These are phyloP conservation scores for Cucurbita moschata DNA, from an alignment of 306 rosid species.

Conservation along the genomic window DNA sequence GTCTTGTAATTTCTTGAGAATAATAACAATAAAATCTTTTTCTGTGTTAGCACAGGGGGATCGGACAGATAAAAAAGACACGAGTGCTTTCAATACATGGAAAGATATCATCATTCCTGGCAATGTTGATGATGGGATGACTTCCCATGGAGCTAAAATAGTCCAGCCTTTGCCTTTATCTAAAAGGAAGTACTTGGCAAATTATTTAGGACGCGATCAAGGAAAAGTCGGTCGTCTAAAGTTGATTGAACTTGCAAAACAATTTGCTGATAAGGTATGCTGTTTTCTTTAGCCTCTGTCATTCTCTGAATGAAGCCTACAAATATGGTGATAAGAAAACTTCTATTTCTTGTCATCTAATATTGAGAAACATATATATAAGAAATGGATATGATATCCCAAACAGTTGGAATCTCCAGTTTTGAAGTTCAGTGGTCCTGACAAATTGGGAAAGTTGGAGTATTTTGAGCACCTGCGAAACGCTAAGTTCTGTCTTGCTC, in stretches of 20 bases:
- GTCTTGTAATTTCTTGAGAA: background rate
- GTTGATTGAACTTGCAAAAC: conserved; percentile 68
- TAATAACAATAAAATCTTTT: background rate
- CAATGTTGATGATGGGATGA: conserved; percentile 71
- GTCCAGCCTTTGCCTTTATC: conserved; percentile 69
- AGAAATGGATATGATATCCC: conserved; percentile 24
- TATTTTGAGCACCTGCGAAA: conserved; percentile 78
- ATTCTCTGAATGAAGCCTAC: background rate
- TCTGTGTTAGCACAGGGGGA: conserved; percentile 55
- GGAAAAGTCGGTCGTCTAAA: conserved; percentile 81
- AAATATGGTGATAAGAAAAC: background rate
- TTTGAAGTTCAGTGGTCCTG: conserved; percentile 73
- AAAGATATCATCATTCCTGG: conserved; percentile 98
- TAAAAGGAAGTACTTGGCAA: conserved; percentile 72
- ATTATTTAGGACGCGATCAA: conserved; percentile 92
- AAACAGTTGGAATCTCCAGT: conserved; percentile 95
- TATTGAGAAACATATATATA: conserved; percentile 8
- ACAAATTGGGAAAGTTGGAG: conserved; percentile 60
- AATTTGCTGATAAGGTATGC: conserved; percentile 71
- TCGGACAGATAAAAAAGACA: conserved; percentile 86
- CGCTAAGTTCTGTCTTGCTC: conserved; percentile 90
- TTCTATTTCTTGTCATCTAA: background rate
- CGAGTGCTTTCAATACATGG: conserved; percentile 87
- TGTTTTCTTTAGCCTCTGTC: background rate
- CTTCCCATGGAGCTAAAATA: conserved; percentile 24